Base-by-base conservation (phyloP, 2,329 filamentous ascomycete genomes). In the Chaetomium sp. region DNA sequence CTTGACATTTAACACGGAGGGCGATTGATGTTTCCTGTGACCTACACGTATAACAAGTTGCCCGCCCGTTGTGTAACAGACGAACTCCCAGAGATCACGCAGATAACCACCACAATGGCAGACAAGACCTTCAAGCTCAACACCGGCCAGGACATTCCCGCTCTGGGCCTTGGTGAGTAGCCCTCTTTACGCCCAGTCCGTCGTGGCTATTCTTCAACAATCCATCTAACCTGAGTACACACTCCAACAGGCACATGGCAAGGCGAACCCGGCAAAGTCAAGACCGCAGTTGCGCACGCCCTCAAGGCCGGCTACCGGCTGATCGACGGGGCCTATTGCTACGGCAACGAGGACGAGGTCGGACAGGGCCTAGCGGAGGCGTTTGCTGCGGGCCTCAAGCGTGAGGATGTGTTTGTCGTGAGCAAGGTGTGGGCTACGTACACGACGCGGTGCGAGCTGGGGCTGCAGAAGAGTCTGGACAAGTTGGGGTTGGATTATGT, bases 381-480 rank as follows among this genome's bases (percentile, higher is more conserved):
- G 35, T 83, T 92, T 66, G 77, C 75, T 33, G 74, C 82, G 5
- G 88, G 88, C 32, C 75, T 88, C 64, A 87, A 86, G 78, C 81
- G 89, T 59, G 81, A 87, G 69, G 88, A 95, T 56, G 73, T 95
- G 59, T 95, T 94, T 73, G 82, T 95, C 57, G 88, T 89, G 53
- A 89, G 85, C 66, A 95, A 95, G 79, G 80, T 91, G 40, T 95
- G 89, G 88, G 86, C 84, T 66, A 89, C 87, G 50, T 91, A 88
- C 74, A 85, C 87, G 70, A 82, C 81, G 35, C 78, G 85, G 6
- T 84, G 84, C 5, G 84, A 87, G 71, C 74, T 86, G 65, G 84
- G 80, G 38, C 77, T 94, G 38, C 82, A 89, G 61, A 84, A 86
- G 77, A 88, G 85, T 65, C 75, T 94, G 68, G 81, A 85, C 72